Evolutionary conservation across 2,329 filamentous ascomycete genomes (phyloP).

Genomic region (Neospermospora avenae): DNA sequence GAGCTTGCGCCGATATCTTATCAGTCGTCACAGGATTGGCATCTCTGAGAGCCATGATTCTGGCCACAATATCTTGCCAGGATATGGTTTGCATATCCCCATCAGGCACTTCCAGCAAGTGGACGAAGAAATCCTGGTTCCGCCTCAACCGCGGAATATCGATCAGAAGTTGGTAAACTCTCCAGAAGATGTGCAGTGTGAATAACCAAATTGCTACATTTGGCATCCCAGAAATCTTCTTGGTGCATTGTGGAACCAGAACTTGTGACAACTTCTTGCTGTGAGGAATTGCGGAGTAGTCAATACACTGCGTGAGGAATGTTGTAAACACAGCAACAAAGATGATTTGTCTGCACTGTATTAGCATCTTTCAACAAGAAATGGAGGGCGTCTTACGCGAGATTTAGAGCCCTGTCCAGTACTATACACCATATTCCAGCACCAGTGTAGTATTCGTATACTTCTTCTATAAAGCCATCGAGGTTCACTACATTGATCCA

Average conservation of each 20-base stretch:
- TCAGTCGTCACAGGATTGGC: constrained; percentile 64
- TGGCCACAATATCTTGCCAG: constrained; percentile 69
- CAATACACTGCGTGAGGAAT: constrained; percentile 66
- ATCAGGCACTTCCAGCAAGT: constrained; percentile 66
- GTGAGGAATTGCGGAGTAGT: constrained; percentile 56
- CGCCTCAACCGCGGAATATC: constrained; percentile 58
- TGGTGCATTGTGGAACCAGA: constrained; percentile 57
- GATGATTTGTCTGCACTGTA: constrained; percentile 51
- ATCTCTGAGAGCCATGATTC: constrained; percentile 68
- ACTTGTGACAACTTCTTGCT: constrained; percentile 49
- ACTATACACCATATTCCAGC: constrained; percentile 69
- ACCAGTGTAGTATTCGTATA: constrained; percentile 65
- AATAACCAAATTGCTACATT: constrained; percentile 55
- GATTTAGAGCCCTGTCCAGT: constrained; percentile 52
- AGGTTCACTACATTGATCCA: constrained; percentile 71
- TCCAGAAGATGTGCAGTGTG: constrained; percentile 61
- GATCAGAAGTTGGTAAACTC: constrained; percentile 52
- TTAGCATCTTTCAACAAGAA: not conserved
- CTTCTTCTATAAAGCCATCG: constrained; percentile 65
- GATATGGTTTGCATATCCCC: constrained; percentile 70
- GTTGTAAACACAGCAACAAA: constrained; percentile 67
- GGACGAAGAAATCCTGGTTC: constrained; percentile 67
- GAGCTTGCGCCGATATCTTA: constrained; percentile 54
- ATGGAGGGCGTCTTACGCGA: constrained; percentile 46
- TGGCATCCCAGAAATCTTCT: constrained; percentile 39